These are phyloP conservation scores for Pythium monospermum DNA, from an alignment of 352 stramenopile species.

Conservation along the genomic window DNA sequence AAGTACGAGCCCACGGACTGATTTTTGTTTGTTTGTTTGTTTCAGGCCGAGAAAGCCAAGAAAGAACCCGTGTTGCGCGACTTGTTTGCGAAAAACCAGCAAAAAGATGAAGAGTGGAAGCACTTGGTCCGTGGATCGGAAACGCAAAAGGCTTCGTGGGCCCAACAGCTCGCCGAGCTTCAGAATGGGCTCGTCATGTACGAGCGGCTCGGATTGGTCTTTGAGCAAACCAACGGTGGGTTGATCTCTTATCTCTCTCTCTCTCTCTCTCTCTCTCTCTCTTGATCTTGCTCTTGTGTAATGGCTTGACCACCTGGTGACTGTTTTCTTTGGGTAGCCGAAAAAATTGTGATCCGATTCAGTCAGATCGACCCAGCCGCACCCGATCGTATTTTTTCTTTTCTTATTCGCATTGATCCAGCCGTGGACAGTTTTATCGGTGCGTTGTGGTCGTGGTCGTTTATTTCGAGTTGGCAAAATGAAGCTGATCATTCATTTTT, in stretches of 20 bases:
- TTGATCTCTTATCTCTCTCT: not conserved
- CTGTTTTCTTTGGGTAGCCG: slow-evolving; percentile 24
- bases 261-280: no score
- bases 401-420: slow-evolving; percentile 61
- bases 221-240: slow-evolving; percentile 55
- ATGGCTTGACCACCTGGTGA: no score
- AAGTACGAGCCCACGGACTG: no score
- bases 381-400: slow-evolving; percentile 59
- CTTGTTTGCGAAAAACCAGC: slow-evolving; percentile 47
- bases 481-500: not conserved
- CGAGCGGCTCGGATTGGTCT: slow-evolving; percentile 59
- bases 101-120: slow-evolving; percentile 55
- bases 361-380: slow-evolving; percentile 63
- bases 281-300: not conserved
- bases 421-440: slow-evolving; percentile 57
- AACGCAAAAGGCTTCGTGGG: slow-evolving; percentile 32
- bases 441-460: slow-evolving; percentile 12
- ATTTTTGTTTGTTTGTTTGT: not conserved
- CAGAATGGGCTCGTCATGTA: slow-evolving; percentile 62
- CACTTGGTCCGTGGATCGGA: slow-evolving; percentile 31
- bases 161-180: slow-evolving; percentile 56
- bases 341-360: slow-evolving; percentile 62
- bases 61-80: slow-evolving; percentile 60
- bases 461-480: not conserved
- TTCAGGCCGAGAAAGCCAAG: slow-evolving; percentile 41